A percentile compares a stretch with the other conserved stretches of the same genome.
Evolutionary conservation across 2,329 filamentous ascomycete species (phyloP).

Genomic region (Penicillium brasilianum): DNA sequence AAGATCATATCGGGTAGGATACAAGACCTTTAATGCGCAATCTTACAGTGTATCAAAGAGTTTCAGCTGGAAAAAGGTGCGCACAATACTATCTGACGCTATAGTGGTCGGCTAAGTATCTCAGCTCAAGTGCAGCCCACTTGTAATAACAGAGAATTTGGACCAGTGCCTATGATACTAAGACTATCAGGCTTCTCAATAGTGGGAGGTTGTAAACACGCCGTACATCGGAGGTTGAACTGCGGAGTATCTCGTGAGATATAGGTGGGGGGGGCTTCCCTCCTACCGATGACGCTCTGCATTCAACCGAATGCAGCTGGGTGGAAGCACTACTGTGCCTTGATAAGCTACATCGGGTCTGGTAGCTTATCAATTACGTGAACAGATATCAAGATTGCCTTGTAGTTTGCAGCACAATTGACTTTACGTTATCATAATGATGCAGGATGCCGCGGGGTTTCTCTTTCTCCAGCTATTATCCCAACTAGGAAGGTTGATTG

Average conservation of each 20-base stretch:
- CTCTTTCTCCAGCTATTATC: conserved; percentile 3
- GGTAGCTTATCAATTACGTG: neutral
- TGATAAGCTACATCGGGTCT: neutral
- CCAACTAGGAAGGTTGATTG: conserved; percentile 10
- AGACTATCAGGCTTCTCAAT: neutral
- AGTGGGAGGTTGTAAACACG: neutral
- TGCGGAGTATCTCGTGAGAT: neutral
- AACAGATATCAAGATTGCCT: neutral
- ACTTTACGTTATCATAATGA: neutral
- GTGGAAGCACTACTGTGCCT: no score
- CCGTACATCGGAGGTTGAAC: neutral
- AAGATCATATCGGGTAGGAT: neutral
- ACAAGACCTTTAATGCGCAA: neutral
- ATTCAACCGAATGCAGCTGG: neutral
- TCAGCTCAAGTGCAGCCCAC: neutral
- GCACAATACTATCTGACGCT: neutral
- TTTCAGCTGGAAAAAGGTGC: neutral
- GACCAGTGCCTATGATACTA: neutral
- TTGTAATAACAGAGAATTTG: neutral
- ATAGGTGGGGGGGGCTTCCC: neutral
- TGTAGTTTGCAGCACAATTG: neutral
- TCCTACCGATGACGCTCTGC: neutral
- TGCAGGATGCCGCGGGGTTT: neutral
- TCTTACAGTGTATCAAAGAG: neutral
- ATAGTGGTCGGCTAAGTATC: neutral